Base-by-base conservation (phyloP, 768 basidiomycete genomes). In the Kwoniella pini region DNA sequence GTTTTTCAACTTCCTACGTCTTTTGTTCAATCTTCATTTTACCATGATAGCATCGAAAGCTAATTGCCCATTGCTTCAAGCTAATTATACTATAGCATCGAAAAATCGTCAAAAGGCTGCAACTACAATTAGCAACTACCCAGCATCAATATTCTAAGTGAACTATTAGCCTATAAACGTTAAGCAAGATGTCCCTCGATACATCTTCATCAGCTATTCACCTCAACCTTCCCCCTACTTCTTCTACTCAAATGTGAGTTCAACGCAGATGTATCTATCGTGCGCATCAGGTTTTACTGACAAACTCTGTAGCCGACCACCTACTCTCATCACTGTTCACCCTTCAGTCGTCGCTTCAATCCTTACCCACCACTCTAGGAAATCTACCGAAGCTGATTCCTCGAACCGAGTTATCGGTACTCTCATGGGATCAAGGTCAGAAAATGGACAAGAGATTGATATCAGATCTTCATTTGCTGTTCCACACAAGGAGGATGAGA, bases 341-440 rank as follows among this genome's bases (percentile, higher is more conserved):
- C 93, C 95, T 12, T 88, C 91, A 52, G 92, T 91, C 3, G 85
- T 98, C 48, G 91, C 96, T 78, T 88, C 91, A 54, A 90, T 97
- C 82, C 87, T 98, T 67, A 94, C 96, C 80, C 94, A 97, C 82
- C 94, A 93, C 80, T 86, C 97, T 52, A 88, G 95, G 17, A 86
- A 91, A 62, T 87, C 85, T 39, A 86, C 89, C 67, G 79, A 82
- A 26, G 59, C 59, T 21, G 53, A 53, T 27, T 46, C 61, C 19
- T 51, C 64, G 17, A 62, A 69, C 6, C 87, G 94, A 59, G 95
- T 97, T 17, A 95, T 98, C 76, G 95, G 95, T 21, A 96, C 95
- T 0, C 86, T 97, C 27, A 87, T 98, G 22, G 95, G 95, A 17
- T 85, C 84, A 53, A 86, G 95, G 64, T 85, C 83, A 27, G 82